Evolutionary conservation across 805 yeast species (phyloP).

Genomic region (Vanderwaltozyma polyspora): DNA sequence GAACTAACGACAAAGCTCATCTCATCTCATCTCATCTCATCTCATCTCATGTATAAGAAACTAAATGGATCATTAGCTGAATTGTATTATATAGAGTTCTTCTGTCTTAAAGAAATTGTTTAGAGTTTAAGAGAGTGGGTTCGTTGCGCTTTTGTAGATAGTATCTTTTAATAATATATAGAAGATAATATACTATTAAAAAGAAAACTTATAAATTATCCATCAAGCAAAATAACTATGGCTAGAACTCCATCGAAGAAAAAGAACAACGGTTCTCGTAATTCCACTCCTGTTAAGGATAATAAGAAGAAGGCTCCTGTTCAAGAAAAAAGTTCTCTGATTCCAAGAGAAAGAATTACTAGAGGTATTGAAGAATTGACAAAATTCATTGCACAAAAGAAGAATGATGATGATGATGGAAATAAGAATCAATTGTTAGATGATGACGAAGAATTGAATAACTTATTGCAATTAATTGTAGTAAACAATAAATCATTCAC

Average conservation of each 20-base stretch:
- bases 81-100: neutral
- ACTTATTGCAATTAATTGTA: constrained; percentile 46
- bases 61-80: neutral
- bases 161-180: too few species aligned
- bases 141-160: too few species aligned
- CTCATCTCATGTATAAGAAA: neutral
- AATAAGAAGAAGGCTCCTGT: constrained; percentile 3
- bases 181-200: too few species aligned
- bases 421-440: constrained; percentile 37
- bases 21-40: neutral
- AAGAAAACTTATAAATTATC: too few species aligned
- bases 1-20: too few species aligned
- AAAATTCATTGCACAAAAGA: constrained; percentile 30
- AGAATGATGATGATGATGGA: constrained; percentile 17
- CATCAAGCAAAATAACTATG: constrained; percentile 3
- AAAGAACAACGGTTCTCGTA: constrained; percentile 5
- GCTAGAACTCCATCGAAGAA: constrained; percentile 6
- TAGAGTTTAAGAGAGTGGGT: too few species aligned
- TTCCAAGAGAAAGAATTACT: constrained; percentile 25
- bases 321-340: constrained; percentile 3
- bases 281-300: constrained; percentile 1
- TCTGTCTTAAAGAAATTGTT: too few species aligned
- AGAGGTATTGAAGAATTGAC: constrained; percentile 57
- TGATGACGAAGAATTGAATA: constrained; percentile 32
- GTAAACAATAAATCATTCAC: constrained; percentile 57